These are phyloP conservation scores for Rickenella mellea DNA, from an alignment of 768 basidiomycete species.

Conservation along the genomic window DNA sequence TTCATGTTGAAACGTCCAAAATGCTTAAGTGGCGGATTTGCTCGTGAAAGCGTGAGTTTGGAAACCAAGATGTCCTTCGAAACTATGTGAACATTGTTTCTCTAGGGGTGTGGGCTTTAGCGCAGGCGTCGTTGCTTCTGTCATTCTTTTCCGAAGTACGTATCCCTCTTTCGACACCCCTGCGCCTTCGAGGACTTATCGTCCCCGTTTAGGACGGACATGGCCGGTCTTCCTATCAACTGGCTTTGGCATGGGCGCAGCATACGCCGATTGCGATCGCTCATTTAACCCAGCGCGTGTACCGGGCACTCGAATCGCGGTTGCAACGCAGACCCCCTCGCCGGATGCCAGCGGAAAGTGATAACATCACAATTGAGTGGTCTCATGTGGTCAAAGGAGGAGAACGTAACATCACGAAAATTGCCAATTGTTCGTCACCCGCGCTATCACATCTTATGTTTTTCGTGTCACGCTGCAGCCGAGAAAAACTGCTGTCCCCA, in stretches of 20 bases:
- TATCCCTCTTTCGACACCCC: conserved; percentile 13
- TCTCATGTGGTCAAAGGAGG: too few species aligned
- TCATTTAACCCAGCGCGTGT: conserved; percentile 87
- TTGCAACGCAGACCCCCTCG: conserved; percentile 36
- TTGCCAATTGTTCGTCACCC: too few species aligned
- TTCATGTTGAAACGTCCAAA: neutral
- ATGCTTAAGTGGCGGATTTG: conserved; percentile 57
- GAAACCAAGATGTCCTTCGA: neutral
- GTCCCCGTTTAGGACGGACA: conserved; percentile 56
- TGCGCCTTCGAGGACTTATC: conserved; percentile 1
- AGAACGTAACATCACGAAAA: too few species aligned
- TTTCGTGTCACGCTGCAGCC: too few species aligned
- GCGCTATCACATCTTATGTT: too few species aligned
- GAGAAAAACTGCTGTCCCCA: too few species aligned
- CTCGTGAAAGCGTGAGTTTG: conserved; percentile 74
- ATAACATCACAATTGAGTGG: too few species aligned
- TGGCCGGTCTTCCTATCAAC: conserved; percentile 86
- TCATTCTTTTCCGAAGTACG: conserved; percentile 86
- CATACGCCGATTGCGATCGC: conserved; percentile 88
- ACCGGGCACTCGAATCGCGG: conserved; percentile 56
- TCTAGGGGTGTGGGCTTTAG: conserved; percentile 81
- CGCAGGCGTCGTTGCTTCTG: conserved; percentile 80
- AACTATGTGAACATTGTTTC: conserved; percentile 7
- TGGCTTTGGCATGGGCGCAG: conserved; percentile 80
- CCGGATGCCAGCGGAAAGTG: conserved; percentile 14